Percentiles rank a stretch among this genome's conserved stretches.
Evolutionary conservation across 768 basidiomycete species (phyloP).

Genomic region (Psilocybe cyanescens): DNA sequence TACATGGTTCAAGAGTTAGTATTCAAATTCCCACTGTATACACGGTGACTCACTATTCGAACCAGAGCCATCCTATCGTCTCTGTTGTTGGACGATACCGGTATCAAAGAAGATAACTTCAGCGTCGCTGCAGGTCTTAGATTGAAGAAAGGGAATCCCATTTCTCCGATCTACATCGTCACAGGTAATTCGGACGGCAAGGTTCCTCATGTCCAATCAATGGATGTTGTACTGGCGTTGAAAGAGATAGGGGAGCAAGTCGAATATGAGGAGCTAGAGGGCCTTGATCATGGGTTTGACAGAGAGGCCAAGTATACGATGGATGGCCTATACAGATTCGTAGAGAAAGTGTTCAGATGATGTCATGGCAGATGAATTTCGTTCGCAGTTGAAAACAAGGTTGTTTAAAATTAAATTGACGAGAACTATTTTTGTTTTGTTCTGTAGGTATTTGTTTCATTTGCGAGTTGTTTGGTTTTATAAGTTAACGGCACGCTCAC

Average conservation of each 20-base stretch:
- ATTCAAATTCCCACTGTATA: no score
- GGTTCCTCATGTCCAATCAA: constrained; percentile 36
- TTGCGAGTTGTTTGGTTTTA: no score
- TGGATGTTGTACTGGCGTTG: constrained; percentile 34
- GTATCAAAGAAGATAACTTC: constrained; percentile 31
- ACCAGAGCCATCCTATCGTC: constrained; percentile 31
- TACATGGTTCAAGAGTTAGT: constrained; percentile 46
- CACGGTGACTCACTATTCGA: background rate
- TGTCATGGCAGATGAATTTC: no score
- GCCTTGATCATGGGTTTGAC: constrained; percentile 38
- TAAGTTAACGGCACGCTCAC: no score
- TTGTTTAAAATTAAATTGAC: no score
- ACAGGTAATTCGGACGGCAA: constrained; percentile 39
- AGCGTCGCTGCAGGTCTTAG: constrained; percentile 32
- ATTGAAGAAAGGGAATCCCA: constrained; percentile 17
- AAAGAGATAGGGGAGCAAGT: constrained; percentile 24
- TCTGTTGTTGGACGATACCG: constrained; percentile 35
- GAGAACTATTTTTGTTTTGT: no score
- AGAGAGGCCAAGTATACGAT: constrained; percentile 31
- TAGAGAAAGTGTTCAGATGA: constrained; percentile 3
- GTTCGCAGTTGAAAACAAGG: no score
- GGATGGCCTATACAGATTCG: constrained; percentile 39
- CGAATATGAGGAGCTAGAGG: constrained; percentile 37
- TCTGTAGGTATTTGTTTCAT: no score
- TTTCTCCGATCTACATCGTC: constrained; percentile 38